These are phyloP conservation scores for Ambrosia trifida DNA, from an alignment of 129 eudicot species.

Conservation along the genomic window DNA sequence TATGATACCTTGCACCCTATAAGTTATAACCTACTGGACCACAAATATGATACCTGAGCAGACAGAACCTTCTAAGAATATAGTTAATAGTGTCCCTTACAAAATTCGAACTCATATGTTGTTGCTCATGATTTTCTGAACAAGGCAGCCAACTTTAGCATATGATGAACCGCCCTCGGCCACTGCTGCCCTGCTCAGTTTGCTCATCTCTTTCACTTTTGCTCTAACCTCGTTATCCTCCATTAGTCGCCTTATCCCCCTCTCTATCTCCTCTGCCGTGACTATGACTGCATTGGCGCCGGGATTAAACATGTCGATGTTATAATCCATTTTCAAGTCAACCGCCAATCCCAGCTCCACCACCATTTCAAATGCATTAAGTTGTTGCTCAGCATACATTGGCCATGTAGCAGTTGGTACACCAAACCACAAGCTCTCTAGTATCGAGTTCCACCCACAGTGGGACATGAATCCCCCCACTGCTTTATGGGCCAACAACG, in stretches of 20 bases:
- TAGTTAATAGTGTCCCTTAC: too few relatives aligned
- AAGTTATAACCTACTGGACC: too few relatives aligned
- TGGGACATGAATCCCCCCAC: conserved; percentile 57
- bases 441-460: conserved; percentile 58
- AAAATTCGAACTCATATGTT: neutral
- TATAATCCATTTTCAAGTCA: conserved; percentile 32
- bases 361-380: conserved; percentile 28
- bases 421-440: conserved; percentile 52
- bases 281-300: conserved; percentile 12
- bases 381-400: conserved; percentile 38
- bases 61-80: too few relatives aligned
- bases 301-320: conserved; percentile 19
- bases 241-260: conserved; percentile 25
- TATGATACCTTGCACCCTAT: too few relatives aligned
- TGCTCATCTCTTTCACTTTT: conserved; percentile 28
- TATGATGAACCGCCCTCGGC: conserved; percentile 48
- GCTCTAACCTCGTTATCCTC: conserved; percentile 18
- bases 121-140: neutral
- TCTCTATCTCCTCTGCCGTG: conserved; percentile 32
- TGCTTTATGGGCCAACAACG: conserved; percentile 42
- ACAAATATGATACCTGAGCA: too few relatives aligned
- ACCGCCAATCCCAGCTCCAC: conserved; percentile 36
- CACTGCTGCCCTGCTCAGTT: conserved; percentile 7
- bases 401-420: conserved; percentile 47
- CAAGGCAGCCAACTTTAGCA: neutral